Percentiles rank a stretch among this genome's conserved stretches.
These are phyloP conservation scores for Amanita polypyramis DNA, from an alignment of 768 basidiomycete species.

Conservation along the genomic window DNA sequence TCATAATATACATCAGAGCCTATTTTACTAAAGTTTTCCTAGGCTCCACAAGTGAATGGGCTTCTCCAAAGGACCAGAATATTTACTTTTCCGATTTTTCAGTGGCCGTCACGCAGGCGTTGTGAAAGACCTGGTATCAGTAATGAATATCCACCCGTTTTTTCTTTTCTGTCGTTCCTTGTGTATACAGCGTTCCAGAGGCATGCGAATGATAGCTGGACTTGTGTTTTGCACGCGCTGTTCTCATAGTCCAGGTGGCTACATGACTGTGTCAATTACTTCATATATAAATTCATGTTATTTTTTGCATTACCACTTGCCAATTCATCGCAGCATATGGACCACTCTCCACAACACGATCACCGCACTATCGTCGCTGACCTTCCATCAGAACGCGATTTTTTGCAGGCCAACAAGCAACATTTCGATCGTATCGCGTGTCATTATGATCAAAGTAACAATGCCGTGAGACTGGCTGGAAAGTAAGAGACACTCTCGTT, in stretches of 20 bases:
- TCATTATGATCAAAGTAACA: slow-evolving; percentile 12
- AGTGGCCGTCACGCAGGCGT: neutral
- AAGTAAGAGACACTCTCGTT: slow-evolving; percentile 10
- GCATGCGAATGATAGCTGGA: no score
- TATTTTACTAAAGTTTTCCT: slow-evolving; percentile 4
- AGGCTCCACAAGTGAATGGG: slow-evolving; percentile 40
- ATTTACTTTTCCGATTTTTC: slow-evolving; percentile 62
- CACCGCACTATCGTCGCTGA: slow-evolving; percentile 8
- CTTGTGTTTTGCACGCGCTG: no score
- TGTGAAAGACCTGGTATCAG: neutral
- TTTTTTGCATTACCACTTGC: no score
- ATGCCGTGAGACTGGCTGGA: slow-evolving; percentile 16
- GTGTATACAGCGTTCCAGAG: neutral
- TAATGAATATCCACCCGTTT: neutral
- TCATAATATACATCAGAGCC: neutral
- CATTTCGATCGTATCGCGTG: slow-evolving; percentile 22
- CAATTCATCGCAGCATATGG: no score
- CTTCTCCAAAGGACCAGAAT: slow-evolving; percentile 50
- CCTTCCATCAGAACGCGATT: slow-evolving; percentile 13
- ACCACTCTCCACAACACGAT: neutral
- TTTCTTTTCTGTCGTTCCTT: neutral
- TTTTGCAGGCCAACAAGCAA: slow-evolving; percentile 24
- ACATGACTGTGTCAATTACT: no score
- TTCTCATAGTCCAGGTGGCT: no score
- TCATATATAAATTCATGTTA: no score